phyloP scores from a whole-genome alignment of 345 rosid species.

The Pistacia vera region DNA sequence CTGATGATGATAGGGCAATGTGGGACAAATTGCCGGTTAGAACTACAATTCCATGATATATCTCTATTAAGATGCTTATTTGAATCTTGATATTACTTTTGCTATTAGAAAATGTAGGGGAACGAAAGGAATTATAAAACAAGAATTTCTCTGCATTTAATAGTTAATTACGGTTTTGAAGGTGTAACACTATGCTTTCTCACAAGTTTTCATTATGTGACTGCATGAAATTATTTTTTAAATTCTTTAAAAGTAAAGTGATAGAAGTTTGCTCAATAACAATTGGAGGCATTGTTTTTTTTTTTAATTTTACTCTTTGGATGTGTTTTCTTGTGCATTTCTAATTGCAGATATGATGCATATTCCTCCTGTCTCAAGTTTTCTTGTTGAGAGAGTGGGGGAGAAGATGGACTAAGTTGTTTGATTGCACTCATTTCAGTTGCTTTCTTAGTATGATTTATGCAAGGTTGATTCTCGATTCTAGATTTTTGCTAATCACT shows the following conservation, averaged over 20 bases:
- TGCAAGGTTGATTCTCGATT: slow-evolving; percentile 59
- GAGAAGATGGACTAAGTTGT: slow-evolving; percentile 58
- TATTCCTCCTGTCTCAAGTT: slow-evolving; percentile 82
- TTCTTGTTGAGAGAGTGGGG: slow-evolving; percentile 83
- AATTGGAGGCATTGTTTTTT: neutral
- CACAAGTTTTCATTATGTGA: neutral
- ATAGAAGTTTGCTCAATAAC: neutral
- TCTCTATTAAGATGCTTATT: neutral
- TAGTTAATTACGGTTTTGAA: too few species aligned
- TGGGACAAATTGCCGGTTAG: slow-evolving; percentile 90
- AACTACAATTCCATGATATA: slow-evolving; percentile 23
- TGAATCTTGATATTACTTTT: neutral
- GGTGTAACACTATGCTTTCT: neutral
- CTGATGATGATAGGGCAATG: slow-evolving; percentile 64
- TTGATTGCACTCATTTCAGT: slow-evolving; percentile 50
- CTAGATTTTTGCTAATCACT: neutral
- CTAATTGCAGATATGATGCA: slow-evolving; percentile 82
- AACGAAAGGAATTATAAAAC: too few species aligned
- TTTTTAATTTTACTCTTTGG: neutral
- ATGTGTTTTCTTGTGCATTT: slow-evolving; percentile 18
- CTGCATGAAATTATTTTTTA: neutral
- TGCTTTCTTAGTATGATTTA: slow-evolving; percentile 57
- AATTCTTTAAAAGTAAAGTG: neutral
- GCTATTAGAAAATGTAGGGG: neutral
- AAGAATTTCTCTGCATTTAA: too few species aligned